phyloP scores from a whole-genome alignment of 2,329 filamentous ascomycete species.

The Fusarium nelsonii region DNA sequence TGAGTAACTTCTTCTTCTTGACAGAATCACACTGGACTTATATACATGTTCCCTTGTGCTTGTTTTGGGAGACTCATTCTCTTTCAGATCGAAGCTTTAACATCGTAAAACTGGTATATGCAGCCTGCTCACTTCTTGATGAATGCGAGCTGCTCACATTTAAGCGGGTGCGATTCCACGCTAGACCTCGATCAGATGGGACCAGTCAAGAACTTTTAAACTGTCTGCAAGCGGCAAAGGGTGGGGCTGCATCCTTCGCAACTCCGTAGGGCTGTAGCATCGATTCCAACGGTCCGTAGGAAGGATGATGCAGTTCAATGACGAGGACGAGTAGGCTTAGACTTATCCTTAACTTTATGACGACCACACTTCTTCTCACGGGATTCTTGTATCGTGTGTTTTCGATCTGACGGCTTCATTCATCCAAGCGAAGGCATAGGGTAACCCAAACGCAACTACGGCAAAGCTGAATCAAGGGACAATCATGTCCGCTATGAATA shows the following conservation, averaged over 20 bases:
- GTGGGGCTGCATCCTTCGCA: background rate
- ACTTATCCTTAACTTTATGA: background rate
- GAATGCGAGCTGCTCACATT: background rate
- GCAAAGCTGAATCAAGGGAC: no score
- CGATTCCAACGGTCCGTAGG: no score
- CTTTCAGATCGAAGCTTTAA: background rate
- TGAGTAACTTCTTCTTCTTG: background rate
- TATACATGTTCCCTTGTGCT: background rate
- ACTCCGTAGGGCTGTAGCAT: constrained; percentile 2
- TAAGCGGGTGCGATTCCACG: background rate
- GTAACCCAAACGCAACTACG: background rate
- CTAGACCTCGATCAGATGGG: no score
- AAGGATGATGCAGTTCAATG: background rate
- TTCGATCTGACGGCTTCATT: background rate
- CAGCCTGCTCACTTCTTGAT: background rate
- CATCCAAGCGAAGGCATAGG: background rate
- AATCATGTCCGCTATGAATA: no score
- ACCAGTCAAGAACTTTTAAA: background rate
- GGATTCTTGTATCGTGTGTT: no score
- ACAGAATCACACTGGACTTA: background rate
- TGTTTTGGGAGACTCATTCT: fast-evolving
- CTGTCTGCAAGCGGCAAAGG: background rate
- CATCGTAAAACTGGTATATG: background rate
- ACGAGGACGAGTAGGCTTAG: background rate
- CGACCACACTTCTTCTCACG: background rate